phyloP scores from a whole-genome alignment of 345 rosid genomes.

The Populus ilicifolia region DNA sequence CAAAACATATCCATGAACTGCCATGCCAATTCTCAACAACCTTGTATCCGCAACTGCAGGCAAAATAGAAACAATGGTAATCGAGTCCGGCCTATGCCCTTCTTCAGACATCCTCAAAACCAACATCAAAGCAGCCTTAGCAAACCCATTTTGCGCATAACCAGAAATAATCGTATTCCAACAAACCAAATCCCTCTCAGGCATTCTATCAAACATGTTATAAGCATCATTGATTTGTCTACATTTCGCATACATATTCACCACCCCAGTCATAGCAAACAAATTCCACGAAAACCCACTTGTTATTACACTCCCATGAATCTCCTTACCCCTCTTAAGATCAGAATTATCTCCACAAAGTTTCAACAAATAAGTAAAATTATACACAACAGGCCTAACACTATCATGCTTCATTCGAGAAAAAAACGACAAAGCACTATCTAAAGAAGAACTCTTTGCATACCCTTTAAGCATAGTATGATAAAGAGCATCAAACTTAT shows the following conservation, averaged over 20 bases:
- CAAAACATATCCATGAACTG: conserved; percentile 22
- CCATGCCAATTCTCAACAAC: conserved; percentile 21
- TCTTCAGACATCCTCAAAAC: conserved; percentile 56
- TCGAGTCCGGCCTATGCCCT: conserved; percentile 24
- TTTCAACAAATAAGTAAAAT: conserved; percentile 69
- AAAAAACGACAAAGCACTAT: conserved; percentile 47
- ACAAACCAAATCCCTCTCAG: conserved; percentile 72
- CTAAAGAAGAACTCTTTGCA: conserved; percentile 46
- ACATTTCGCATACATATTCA: conserved; percentile 66
- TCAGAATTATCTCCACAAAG: conserved; percentile 55
- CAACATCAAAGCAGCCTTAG: conserved; percentile 51
- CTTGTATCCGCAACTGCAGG: conserved; percentile 18
- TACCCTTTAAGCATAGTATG: conserved; percentile 83
- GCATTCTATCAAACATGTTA: conserved; percentile 83
- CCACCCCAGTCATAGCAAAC: conserved; percentile 71
- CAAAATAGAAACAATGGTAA: conserved; percentile 24
- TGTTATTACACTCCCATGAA: conserved; percentile 68
- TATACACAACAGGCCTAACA: conserved; percentile 61
- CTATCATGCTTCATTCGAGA: conserved; percentile 56
- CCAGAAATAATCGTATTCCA: conserved; percentile 87
- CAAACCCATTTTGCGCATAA: conserved; percentile 65
- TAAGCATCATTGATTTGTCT: conserved; percentile 51
- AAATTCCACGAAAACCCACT: conserved; percentile 55
- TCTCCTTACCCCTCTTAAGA: conserved; percentile 53
- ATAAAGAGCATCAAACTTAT: conserved; percentile 59